These are phyloP conservation scores for Clitoria ternatea DNA, from an alignment of 306 rosid species.

Conservation along the genomic window DNA sequence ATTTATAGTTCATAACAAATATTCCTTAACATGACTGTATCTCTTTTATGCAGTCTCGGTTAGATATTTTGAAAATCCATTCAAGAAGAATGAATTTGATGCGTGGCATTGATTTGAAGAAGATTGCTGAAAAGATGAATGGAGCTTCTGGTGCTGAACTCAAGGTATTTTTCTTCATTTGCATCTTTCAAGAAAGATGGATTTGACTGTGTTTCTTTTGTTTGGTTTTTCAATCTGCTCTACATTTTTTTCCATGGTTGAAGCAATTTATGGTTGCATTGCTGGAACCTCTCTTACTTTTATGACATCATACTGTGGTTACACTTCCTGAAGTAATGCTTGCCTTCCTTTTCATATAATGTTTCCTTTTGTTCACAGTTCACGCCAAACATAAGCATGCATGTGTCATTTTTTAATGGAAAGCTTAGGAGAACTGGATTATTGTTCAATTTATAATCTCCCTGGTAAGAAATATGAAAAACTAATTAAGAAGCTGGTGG, in stretches of 20 bases:
- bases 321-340: not conserved
- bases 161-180: constrained; percentile 52
- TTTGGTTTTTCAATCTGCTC: not conserved
- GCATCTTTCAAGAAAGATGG: too few relatives aligned
- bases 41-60: constrained; percentile 69
- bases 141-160: constrained; percentile 99
- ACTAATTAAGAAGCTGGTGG: not conserved
- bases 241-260: not conserved
- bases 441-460: not conserved
- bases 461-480: not conserved
- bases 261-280: not conserved
- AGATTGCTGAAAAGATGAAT: constrained; percentile 97
- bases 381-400: too few relatives aligned
- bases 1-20: not conserved
- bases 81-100: constrained; percentile 98
- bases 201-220: too few relatives aligned
- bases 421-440: too few relatives aligned
- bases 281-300: not conserved
- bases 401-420: too few relatives aligned
- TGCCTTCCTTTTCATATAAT: constrained; percentile 7
- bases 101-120: constrained; percentile 99
- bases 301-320: not conserved
- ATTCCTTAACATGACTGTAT: not conserved
- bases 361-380: not conserved
- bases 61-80: constrained; percentile 91